phyloP scores from a whole-genome alignment of 805 yeast genomes.

The Yarrowia keelungensis region DNA sequence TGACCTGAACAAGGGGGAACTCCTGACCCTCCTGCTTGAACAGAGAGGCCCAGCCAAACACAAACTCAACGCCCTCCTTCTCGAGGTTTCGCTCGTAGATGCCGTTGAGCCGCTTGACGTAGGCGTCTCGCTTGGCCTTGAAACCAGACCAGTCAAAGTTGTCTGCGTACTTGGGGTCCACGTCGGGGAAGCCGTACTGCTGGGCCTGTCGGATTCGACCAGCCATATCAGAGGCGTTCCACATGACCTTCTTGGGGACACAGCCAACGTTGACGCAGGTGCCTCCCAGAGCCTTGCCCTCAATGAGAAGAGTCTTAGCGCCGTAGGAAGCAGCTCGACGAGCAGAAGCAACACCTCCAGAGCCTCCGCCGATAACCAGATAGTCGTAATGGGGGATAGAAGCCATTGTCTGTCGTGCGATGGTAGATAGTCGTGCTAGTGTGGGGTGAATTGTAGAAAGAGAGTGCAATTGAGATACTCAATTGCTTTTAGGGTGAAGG shows the following conservation, averaged over 20 bases:
- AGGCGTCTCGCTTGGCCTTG: slow-evolving; percentile 91
- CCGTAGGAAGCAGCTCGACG: slow-evolving; percentile 94
- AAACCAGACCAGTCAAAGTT: slow-evolving; percentile 83
- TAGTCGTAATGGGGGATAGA: slow-evolving; percentile 76
- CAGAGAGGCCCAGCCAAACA: slow-evolving; percentile 83
- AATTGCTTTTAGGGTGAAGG: background rate
- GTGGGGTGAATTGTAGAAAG: slow-evolving; percentile 8
- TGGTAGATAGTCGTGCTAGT: slow-evolving; percentile 17
- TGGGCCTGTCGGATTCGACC: slow-evolving; percentile 73
- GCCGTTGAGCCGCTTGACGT: slow-evolving; percentile 84
- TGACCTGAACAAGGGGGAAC: slow-evolving; percentile 66
- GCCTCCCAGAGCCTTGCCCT: slow-evolving; percentile 86
- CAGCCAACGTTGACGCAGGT: slow-evolving; percentile 99
- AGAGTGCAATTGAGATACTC: slow-evolving; percentile 10
- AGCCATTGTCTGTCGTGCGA: slow-evolving; percentile 53
- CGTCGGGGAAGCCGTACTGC: slow-evolving; percentile 78
- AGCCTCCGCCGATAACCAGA: slow-evolving; percentile 97
- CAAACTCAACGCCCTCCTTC: slow-evolving; percentile 86
- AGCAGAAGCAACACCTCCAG: slow-evolving; percentile 99
- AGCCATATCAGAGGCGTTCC: slow-evolving; percentile 95
- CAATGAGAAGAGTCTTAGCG: slow-evolving; percentile 83
- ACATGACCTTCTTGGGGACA: slow-evolving; percentile 98
- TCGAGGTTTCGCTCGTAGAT: slow-evolving; percentile 87
- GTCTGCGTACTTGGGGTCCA: slow-evolving; percentile 59
- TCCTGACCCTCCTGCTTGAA: slow-evolving; percentile 55